Base-by-base conservation (phyloP, 176 grass and related monocot genomes). In the Coix lacrymajobi region DNA sequence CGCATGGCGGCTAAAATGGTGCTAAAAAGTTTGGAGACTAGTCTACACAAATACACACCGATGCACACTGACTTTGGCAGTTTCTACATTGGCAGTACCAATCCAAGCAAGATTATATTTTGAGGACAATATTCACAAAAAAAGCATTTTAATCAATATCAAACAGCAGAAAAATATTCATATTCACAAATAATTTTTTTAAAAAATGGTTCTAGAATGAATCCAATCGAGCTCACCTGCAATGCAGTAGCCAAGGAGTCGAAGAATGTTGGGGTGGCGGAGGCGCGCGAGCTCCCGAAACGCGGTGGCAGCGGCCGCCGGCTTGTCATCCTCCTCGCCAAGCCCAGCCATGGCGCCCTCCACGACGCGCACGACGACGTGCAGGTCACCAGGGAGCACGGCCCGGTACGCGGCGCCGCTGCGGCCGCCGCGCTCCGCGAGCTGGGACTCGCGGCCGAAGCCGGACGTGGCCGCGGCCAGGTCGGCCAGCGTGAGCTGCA, bases 181-280 rank as follows among this genome's bases (percentile, higher is more conserved):
- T 28, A 19, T 49, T 49, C 46, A 51, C 46, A 51, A 19, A n/a
- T n/a, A n/a, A n/a, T n/a, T n/a, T n/a, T n/a, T n/a, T n/a, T n/a
- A n/a, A n/a, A n/a, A n/a, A 49, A 7, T 49, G 16, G 20, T 7
- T 20, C 1, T 51, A 20, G 15, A 51, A 51, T 51, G 48, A 51
- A 51, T 11, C 25, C 20, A 19, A 7, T 48, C 34, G 19, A 1
- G 44, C 11, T 75, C 58, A 92, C 96, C 96, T 67, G 96, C 76
- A 22, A 96, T 89, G 89, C 96, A 99, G 72, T 96, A 99, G 24
- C 96, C 96, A 56, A 94, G 81, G 43, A 99, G 89, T 25, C 93
- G 96, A 0, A 99, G 84, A 60, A 99, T 90, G 52, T 99, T 96
- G 11, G 92, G 92, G 81, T 99, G 96, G 75, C 93, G 89, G 57